phyloP scores from a whole-genome alignment of 345 rosid species.

The Acer negundo region DNA sequence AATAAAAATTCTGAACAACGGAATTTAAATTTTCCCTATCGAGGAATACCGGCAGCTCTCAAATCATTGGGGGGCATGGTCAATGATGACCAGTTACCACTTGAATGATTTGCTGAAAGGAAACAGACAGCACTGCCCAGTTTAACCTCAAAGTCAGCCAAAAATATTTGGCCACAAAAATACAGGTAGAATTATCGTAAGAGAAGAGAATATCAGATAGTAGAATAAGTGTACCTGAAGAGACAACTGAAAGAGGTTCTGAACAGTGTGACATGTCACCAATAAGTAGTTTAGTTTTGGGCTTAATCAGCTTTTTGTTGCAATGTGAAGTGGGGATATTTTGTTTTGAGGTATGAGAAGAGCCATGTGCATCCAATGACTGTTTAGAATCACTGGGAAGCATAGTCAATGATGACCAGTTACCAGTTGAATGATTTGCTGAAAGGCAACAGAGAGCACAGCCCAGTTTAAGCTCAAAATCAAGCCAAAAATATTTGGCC shows the following conservation, averaged over 20 bases:
- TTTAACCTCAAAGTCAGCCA: neutral
- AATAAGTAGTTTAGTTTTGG: neutral
- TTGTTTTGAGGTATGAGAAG: constrained; percentile 2
- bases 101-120: neutral
- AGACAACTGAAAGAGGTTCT: too few relatives aligned
- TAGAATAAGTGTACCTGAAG: constrained; percentile 10
- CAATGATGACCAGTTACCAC: neutral
- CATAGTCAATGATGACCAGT: neutral
- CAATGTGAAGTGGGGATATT: neutral
- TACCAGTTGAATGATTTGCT: neutral
- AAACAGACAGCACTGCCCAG: neutral
- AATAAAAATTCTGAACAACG: neutral
- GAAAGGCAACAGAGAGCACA: neutral
- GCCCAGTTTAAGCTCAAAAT: neutral
- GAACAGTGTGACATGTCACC: too few relatives aligned
- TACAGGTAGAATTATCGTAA: neutral
- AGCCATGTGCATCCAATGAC: neutral
- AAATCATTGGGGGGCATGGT: neutral
- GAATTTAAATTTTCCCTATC: neutral
- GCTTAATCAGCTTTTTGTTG: constrained; percentile 16
- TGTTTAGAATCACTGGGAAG: neutral
- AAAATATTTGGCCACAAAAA: neutral
- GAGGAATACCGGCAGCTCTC: neutral
- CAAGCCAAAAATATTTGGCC: neutral
- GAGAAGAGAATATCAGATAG: neutral